Base-by-base conservation (phyloP, 306 rosid genomes). In the Prunus kanzakura region DNA sequence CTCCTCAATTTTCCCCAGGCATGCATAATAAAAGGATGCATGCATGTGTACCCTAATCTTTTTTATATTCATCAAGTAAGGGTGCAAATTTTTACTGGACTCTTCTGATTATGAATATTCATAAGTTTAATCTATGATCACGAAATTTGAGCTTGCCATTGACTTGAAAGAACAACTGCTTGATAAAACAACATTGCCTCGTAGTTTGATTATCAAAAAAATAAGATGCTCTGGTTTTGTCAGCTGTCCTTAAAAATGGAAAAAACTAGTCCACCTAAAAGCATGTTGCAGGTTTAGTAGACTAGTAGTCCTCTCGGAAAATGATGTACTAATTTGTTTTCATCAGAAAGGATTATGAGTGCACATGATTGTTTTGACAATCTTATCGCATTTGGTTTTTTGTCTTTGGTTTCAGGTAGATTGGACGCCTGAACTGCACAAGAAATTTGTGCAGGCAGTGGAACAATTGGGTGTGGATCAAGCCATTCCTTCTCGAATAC, bases 401-500 rank as follows among this genome's bases (percentile, higher is more conserved):
- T 67, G 16, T 57, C 71, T 83, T 46, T 64, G 73, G 83, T 76
- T 85, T 82, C 90, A 96, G 99, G 95, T 96, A 73, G 98, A 96
- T 78, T 96, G 99, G 99, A 92, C 99, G 0, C 76, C 88, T 15
- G 97, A 91, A 69, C 85, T 96, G 80, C 99, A 96, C 83, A 91
- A 90, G 76, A 92, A 89, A 49, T 96, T 96, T 80, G 94, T 93
- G 50, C 89, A 82, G 69, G 98, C 99, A n/a, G 98, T 96, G 19
- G 97, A 96, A 58, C 93, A 96, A 76, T 84, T 96, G 61, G 99
- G 99, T 8, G 83, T 96, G 58, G 96, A 93, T 86, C 98, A 96
- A 82, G 99, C 98, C 77, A 96, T 96, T 88, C 99, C 99, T 15
- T 96, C 99, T 83, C 89, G 99, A 77, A 93, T 96, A 84, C 89